Conservation (phyloP, 2,329 filamentous ascomycete species). For the Paracoccidioides brasiliensis region DNA sequence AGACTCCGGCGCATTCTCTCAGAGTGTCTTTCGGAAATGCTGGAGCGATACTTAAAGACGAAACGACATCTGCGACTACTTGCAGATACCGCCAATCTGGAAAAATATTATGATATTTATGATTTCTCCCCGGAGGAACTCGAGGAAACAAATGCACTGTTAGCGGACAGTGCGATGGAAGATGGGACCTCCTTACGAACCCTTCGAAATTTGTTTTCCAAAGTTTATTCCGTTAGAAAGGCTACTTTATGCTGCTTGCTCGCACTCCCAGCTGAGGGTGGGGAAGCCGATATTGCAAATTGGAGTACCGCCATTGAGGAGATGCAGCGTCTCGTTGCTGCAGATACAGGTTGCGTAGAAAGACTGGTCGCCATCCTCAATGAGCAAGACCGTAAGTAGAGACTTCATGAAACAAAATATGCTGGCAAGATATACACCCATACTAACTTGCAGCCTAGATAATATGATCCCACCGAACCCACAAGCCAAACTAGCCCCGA, state of each 20-base stretch:
- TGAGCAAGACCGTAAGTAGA: constrained; percentile 64
- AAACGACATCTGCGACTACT: constrained; percentile 57
- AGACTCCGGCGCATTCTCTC: constrained; percentile 66
- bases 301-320: constrained; percentile 70
- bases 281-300: constrained; percentile 59
- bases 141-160: constrained; percentile 53
- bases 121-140: constrained; percentile 64
- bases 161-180: constrained; percentile 54
- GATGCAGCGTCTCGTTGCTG: constrained; percentile 51
- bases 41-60: constrained; percentile 59
- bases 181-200: constrained; percentile 66
- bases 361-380: constrained; percentile 56
- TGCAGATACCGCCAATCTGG: constrained; percentile 66
- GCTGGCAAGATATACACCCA: constrained; percentile 4
- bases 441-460: constrained; percentile 17
- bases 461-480: constrained; percentile 38
- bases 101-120: constrained; percentile 86
- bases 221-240: constrained; percentile 68
- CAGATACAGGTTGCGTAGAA: constrained; percentile 50
- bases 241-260: constrained; percentile 80
- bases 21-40: constrained; percentile 53
- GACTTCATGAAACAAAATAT: neutral
- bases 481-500: constrained; percentile 27
- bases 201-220: constrained; percentile 67
- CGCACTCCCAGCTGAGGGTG: constrained; percentile 70